These are phyloP conservation scores for Gymnopilus dilepis DNA, from an alignment of 768 basidiomycete species.

Conservation along the genomic window DNA sequence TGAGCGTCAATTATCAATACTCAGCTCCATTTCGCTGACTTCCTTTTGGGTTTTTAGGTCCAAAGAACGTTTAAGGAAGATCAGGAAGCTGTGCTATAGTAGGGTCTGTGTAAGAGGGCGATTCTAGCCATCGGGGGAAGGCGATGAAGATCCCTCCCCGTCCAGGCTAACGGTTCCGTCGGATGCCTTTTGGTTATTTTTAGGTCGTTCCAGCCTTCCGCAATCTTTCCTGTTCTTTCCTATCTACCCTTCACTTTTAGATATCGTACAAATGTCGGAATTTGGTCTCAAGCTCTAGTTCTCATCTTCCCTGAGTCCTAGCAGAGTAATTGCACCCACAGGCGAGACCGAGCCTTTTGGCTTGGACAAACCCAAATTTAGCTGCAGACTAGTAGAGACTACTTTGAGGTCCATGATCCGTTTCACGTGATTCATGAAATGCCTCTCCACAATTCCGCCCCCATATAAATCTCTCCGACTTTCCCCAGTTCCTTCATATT, in stretches of 20 bases:
- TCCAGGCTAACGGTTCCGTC: constrained; percentile 5
- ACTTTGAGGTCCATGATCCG: constrained; percentile 4
- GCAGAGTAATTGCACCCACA: background rate
- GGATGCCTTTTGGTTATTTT: constrained; percentile 1
- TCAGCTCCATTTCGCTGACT: background rate
- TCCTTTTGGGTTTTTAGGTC: constrained; percentile 19
- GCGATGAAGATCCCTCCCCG: constrained; percentile 1
- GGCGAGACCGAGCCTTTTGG: background rate
- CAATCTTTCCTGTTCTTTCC: background rate
- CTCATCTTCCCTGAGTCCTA: background rate
- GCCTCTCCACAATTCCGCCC: constrained; percentile 6
- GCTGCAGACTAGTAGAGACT: background rate
- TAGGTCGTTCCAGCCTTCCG: background rate
- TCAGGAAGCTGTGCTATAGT: constrained; percentile 6
- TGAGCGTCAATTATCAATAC: constrained; percentile 23
- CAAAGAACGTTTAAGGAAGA: constrained; percentile 30
- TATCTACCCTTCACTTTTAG: background rate
- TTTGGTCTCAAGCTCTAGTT: background rate
- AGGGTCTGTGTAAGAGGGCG: background rate
- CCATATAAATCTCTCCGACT: constrained; percentile 6
- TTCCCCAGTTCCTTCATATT: constrained; percentile 16
- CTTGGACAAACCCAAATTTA: background rate
- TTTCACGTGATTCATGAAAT: constrained; percentile 9
- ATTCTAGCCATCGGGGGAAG: background rate
- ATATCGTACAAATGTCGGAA: background rate